Percentiles rank a stretch among this genome's conserved stretches.
Evolutionary conservation across 495 filamentous ascomycete species (phyloP).

Genomic region (Sordaria brevicollis): DNA sequence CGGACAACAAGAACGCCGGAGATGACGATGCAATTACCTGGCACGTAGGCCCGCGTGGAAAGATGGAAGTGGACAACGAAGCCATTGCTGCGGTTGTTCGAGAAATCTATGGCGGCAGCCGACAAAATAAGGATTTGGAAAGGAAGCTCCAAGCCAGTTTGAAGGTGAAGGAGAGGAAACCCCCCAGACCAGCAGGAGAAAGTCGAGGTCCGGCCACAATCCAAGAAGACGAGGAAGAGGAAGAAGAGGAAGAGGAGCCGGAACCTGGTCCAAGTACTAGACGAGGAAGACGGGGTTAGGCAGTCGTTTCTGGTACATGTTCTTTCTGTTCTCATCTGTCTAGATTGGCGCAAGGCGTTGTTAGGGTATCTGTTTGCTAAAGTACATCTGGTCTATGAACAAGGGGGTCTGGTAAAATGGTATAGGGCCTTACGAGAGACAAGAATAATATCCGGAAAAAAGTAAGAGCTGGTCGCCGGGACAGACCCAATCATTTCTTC

Average conservation of each 20-base stretch:
- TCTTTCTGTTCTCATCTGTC: background rate
- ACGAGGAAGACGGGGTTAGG: conserved; percentile 7
- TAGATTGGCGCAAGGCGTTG: background rate
- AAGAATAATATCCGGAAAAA: background rate
- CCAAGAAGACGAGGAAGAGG: conserved; percentile 10
- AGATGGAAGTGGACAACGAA: conserved; percentile 67
- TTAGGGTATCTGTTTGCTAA: background rate
- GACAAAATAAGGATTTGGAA: conserved; percentile 36
- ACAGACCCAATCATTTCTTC: background rate
- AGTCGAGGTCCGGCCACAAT: background rate
- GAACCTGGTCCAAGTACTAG: conserved; percentile 15
- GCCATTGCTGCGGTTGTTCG: conserved; percentile 62
- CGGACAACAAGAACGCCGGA: conserved; percentile 42
- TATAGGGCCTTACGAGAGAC: background rate
- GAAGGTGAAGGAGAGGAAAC: conserved; percentile 32
- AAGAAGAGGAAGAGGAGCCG: conserved; percentile 4
- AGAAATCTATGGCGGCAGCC: conserved; percentile 41
- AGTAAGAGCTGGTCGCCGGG: background rate
- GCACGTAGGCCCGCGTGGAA: conserved; percentile 74
- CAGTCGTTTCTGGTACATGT: background rate
- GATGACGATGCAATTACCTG: conserved; percentile 71
- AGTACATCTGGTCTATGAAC: background rate
- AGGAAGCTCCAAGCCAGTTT: conserved; percentile 43
- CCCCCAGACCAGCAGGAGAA: conserved; percentile 4
- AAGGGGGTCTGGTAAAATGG: background rate